Conservation (phyloP, 306 rosid species). For the Lathyrus oleraceus region DNA sequence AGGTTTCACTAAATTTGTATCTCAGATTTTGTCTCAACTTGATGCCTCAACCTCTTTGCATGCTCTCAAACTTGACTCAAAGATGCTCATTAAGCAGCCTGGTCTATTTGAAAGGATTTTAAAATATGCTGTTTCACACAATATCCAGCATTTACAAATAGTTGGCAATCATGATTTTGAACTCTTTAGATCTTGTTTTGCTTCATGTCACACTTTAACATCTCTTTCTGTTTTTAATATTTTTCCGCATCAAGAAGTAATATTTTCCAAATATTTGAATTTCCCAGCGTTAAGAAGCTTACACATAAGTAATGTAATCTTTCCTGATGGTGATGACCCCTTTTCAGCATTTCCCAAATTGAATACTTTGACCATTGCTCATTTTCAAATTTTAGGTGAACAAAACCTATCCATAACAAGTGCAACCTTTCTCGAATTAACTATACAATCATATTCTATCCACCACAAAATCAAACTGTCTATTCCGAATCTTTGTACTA, state of each 20-base stretch:
- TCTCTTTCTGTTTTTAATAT: too few relatives aligned
- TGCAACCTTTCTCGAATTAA: too few relatives aligned
- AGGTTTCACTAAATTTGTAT: background rate
- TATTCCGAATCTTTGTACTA: background rate
- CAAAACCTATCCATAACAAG: background rate
- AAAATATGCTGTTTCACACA: too few relatives aligned
- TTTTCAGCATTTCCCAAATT: background rate
- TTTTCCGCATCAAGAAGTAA: too few relatives aligned
- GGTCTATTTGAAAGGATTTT: background rate
- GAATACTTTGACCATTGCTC: background rate
- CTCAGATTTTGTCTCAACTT: background rate
- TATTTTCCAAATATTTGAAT: too few relatives aligned
- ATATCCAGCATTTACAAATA: background rate
- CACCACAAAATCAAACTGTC: background rate
- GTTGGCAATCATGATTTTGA: too few relatives aligned
- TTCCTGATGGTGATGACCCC: background rate
- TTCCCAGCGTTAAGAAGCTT: background rate
- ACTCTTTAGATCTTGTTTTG: too few relatives aligned
- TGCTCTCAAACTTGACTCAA: background rate
- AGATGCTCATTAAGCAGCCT: background rate
- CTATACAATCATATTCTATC: background rate
- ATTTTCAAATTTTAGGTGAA: background rate
- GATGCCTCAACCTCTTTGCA: background rate
- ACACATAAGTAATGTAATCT: too few relatives aligned
- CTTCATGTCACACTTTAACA: too few relatives aligned